These are phyloP conservation scores for Talaromyces sp. DNA, from an alignment of 2,329 filamentous ascomycete genomes.

Conservation along the genomic window DNA sequence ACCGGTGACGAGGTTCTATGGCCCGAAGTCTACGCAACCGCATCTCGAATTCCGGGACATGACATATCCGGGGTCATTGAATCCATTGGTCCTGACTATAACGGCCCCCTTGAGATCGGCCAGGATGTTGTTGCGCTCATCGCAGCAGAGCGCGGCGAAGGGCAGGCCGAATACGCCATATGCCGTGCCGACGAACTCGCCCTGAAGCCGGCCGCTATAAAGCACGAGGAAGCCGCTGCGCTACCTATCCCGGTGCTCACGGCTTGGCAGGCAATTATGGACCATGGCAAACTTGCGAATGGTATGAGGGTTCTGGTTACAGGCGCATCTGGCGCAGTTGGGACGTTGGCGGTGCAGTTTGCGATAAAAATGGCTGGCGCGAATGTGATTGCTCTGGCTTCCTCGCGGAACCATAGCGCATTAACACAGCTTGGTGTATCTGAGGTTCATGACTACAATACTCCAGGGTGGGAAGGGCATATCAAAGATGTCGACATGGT, in stretches of 20 bases:
- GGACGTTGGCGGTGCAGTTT: too few species aligned
- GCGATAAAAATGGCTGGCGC: too few species aligned
- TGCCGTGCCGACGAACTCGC: not conserved
- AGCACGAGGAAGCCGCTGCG: not conserved
- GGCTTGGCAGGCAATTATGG: not conserved
- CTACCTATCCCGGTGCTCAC: constrained; percentile 1
- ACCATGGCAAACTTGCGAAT: too few species aligned
- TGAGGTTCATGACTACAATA: too few species aligned
- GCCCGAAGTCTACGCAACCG: not conserved
- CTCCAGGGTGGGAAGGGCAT: too few species aligned
- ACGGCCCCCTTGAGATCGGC: not conserved
- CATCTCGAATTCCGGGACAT: not conserved
- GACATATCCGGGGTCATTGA: not conserved
- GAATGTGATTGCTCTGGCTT: too few species aligned
- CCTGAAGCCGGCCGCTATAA: not conserved
- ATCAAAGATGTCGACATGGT: too few species aligned
- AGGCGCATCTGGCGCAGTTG: too few species aligned
- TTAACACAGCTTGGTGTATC: too few species aligned
- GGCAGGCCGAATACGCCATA: not conserved
- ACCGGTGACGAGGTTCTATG: constrained; percentile 2
- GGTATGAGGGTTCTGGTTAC: too few species aligned
- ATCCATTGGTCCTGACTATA: not conserved
- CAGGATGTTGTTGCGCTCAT: not conserved
- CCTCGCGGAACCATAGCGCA: too few species aligned
- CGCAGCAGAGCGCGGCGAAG: not conserved